A percentile compares a stretch with the other conserved stretches of the same genome.
phyloP scores from a whole-genome alignment of 306 rosid genomes.

The Quercus alba region DNA sequence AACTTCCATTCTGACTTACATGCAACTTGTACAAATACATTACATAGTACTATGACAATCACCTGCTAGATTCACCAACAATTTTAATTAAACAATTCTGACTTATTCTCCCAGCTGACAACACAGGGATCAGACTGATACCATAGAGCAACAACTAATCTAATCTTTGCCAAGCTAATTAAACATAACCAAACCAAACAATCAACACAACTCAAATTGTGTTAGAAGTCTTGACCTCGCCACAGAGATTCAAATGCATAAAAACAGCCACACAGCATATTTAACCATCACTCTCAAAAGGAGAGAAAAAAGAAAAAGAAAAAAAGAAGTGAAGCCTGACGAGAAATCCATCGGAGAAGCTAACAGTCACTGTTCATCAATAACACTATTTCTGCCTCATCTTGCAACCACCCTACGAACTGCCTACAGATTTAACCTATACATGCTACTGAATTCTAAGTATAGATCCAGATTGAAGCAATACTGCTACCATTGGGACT shows the following conservation, averaged over 20 bases:
- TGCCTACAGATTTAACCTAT: slow-evolving; percentile 57
- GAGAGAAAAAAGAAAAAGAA: background rate
- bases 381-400: slow-evolving; percentile 28
- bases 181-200: slow-evolving; percentile 39
- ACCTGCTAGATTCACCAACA: slow-evolving; percentile 1
- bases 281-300: background rate
- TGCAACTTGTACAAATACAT: background rate
- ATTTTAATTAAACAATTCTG: slow-evolving; percentile 18
- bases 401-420: slow-evolving; percentile 54
- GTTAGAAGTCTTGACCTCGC: slow-evolving; percentile 14
- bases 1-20: background rate
- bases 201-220: slow-evolving; percentile 7
- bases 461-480: slow-evolving; percentile 42
- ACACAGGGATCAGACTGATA: slow-evolving; percentile 15
- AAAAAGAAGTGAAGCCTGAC: background rate
- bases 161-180: slow-evolving; percentile 34
- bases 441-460: slow-evolving; percentile 42
- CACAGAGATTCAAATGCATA: slow-evolving; percentile 1
- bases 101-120: slow-evolving; percentile 26
- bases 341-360: slow-evolving; percentile 13
- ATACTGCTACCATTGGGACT: slow-evolving; percentile 26
- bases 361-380: background rate
- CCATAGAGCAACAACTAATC: slow-evolving; percentile 27
- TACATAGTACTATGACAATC: background rate
- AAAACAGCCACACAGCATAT: background rate